A percentile compares a stretch with the other conserved stretches of the same genome.
phyloP scores from a whole-genome alignment of 768 basidiomycete species.

The Leccinum boreale region DNA sequence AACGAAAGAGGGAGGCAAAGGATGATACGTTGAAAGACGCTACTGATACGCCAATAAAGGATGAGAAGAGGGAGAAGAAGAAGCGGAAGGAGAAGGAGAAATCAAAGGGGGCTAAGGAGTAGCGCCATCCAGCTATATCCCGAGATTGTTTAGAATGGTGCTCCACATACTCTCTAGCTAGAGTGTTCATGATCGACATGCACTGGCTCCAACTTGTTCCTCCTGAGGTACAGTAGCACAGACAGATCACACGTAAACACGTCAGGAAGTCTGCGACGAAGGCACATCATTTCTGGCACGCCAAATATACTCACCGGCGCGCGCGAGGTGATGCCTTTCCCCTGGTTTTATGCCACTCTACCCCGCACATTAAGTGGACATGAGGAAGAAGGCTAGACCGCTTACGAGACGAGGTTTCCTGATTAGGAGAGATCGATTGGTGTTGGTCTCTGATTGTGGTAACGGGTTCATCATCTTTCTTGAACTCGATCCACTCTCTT shows the following conservation, averaged over 20 bases:
- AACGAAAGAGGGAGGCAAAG: conserved; percentile 24
- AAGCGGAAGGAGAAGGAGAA: conserved; percentile 24
- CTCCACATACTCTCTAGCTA: too few relatives aligned
- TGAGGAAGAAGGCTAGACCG: too few relatives aligned
- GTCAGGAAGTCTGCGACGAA: too few relatives aligned
- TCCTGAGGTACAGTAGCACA: too few relatives aligned
- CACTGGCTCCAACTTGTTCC: too few relatives aligned
- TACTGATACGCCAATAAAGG: conserved; percentile 11
- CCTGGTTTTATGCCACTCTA: too few relatives aligned
- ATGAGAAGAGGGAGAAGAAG: conserved; percentile 30
- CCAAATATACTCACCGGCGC: too few relatives aligned
- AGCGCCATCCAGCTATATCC: neutral
- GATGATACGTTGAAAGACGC: conserved; percentile 4
- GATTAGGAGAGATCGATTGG: conserved; percentile 35
- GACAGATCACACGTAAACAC: too few relatives aligned
- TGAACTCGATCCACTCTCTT: conserved; percentile 12
- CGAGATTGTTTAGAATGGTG: neutral
- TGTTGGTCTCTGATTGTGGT: conserved; percentile 29
- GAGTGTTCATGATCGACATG: too few relatives aligned
- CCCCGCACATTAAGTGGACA: too few relatives aligned
- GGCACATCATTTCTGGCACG: too few relatives aligned
- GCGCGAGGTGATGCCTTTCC: too few relatives aligned
- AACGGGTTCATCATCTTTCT: conserved; percentile 15
- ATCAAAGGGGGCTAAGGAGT: neutral
- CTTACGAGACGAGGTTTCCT: conserved; percentile 21